phyloP scores from a whole-genome alignment of 164 flowering plant genomes.

The Nelumbo lutea region DNA sequence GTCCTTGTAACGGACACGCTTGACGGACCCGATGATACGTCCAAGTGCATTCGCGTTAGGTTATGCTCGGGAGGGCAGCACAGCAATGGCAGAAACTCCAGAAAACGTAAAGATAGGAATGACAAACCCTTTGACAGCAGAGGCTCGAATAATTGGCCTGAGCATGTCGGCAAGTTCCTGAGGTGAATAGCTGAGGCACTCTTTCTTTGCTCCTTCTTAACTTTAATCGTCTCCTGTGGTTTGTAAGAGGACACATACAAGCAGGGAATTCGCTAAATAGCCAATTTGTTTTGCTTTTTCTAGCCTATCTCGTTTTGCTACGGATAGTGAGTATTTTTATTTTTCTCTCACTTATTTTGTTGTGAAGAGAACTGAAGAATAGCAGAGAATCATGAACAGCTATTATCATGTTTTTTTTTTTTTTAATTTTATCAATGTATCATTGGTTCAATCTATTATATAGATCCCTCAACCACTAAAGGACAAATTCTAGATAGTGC shows the following conservation, averaged over 20 bases:
- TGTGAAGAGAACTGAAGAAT: too few species aligned
- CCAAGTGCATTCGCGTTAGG: conserved; percentile 89
- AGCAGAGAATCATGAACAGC: too few species aligned
- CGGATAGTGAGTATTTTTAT: too few species aligned
- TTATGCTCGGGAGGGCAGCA: conserved; percentile 34
- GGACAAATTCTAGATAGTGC: too few species aligned
- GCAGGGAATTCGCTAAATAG: neutral
- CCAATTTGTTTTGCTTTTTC: too few species aligned
- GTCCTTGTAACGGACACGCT: conserved; percentile 89
- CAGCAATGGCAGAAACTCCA: conserved; percentile 40
- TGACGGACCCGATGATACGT: conserved; percentile 72
- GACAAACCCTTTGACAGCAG: conserved; percentile 78
- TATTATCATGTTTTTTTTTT: too few species aligned
- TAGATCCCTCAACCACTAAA: too few species aligned
- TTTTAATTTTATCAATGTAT: too few species aligned
- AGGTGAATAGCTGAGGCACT: conserved; percentile 34
- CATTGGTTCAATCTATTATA: too few species aligned
- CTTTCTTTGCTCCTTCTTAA: neutral
- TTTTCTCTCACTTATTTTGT: too few species aligned
- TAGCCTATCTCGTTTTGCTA: too few species aligned
- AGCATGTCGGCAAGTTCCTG: conserved; percentile 74
- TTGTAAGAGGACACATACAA: neutral
- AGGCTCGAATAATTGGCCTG: conserved; percentile 86
- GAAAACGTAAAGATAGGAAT: conserved; percentile 75
- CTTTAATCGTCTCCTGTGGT: neutral